Evolutionary conservation across 2,329 filamentous ascomycete genomes (phyloP).

Genomic region (Nannizziopsis arthrosporioides): DNA sequence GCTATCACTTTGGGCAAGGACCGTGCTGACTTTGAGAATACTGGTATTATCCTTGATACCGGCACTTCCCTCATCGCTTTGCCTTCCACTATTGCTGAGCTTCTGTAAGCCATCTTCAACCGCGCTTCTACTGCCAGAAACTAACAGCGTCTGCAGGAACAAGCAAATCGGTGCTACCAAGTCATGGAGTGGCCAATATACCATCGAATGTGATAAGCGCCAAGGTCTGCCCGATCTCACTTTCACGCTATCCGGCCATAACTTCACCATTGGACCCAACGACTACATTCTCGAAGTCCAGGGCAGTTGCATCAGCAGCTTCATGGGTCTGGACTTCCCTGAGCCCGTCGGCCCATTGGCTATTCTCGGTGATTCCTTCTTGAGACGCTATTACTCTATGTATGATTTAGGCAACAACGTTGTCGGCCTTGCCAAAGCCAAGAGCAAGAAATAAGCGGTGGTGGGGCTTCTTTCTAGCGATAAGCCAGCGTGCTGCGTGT

Average conservation of each 20-base stretch:
- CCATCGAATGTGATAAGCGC: slow-evolving; percentile 76
- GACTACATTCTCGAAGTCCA: slow-evolving; percentile 96
- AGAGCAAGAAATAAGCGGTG: background rate
- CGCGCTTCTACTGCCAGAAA: background rate
- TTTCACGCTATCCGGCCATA: slow-evolving; percentile 79
- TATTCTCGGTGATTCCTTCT: slow-evolving; percentile 65
- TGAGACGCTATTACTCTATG: slow-evolving; percentile 62
- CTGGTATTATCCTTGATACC: slow-evolving; percentile 93
- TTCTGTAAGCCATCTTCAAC: slow-evolving; percentile 47
- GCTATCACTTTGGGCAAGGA: slow-evolving; percentile 79
- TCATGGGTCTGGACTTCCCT: slow-evolving; percentile 91
- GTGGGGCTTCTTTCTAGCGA: background rate
- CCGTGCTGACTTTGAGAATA: slow-evolving; percentile 80
- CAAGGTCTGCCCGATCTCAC: slow-evolving; percentile 76
- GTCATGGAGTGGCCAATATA: slow-evolving; percentile 93
- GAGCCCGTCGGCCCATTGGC: slow-evolving; percentile 81
- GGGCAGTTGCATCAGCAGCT: slow-evolving; percentile 90
- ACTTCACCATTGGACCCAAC: slow-evolving; percentile 77
- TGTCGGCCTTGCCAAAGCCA: slow-evolving; percentile 69
- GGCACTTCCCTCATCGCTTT: slow-evolving; percentile 96
- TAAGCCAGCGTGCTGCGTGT: too few species aligned
- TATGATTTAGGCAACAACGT: slow-evolving; percentile 86
- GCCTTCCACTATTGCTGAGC: slow-evolving; percentile 79
- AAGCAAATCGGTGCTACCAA: slow-evolving; percentile 97
- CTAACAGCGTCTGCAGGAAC: slow-evolving; percentile 45